Conservation (phyloP, 257 asterid genomes). For the Echites panduratus region DNA sequence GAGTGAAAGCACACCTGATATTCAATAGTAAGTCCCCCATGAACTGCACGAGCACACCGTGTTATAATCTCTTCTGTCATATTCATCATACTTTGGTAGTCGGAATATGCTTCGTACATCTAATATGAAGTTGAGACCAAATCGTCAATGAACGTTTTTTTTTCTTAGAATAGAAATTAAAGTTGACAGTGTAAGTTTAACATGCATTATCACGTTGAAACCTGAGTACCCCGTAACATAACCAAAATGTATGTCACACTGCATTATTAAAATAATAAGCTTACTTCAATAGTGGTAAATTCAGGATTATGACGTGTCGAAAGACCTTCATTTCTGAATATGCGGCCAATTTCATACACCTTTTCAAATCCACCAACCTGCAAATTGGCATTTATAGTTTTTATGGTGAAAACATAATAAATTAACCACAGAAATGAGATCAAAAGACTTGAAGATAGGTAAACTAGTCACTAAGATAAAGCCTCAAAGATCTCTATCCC, state of each 20-base stretch:
- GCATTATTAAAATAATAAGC: too few relatives aligned
- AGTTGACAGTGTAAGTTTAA: not conserved
- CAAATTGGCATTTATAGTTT: constrained; percentile 8
- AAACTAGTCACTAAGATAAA: not conserved
- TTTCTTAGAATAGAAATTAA: not conserved
- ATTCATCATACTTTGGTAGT: constrained; percentile 94
- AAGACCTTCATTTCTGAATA: constrained; percentile 93
- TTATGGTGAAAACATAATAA: not conserved
- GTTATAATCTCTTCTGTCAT: constrained; percentile 86
- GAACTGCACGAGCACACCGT: constrained; percentile 82
- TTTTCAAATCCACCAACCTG: constrained; percentile 99
- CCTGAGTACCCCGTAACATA: not conserved
- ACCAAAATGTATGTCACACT: too few relatives aligned
- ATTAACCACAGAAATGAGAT: not conserved
- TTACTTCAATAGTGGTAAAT: constrained; percentile 97
- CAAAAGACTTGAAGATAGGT: not conserved
- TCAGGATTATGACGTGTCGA: constrained; percentile 99
- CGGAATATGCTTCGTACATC: constrained; percentile 98
- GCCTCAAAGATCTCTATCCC: not conserved
- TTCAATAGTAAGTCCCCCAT: constrained; percentile 68
- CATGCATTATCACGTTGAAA: not conserved
- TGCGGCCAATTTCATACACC: constrained; percentile 93
- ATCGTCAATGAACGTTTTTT: not conserved
- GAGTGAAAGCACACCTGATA: constrained; percentile 56
- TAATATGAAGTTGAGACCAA: constrained; percentile 18